Percentiles rank a stretch among this genome's conserved stretches.
These are phyloP conservation scores for Diaporthe sp. DNA, from an alignment of 2,329 filamentous ascomycete species.

Conservation along the genomic window DNA sequence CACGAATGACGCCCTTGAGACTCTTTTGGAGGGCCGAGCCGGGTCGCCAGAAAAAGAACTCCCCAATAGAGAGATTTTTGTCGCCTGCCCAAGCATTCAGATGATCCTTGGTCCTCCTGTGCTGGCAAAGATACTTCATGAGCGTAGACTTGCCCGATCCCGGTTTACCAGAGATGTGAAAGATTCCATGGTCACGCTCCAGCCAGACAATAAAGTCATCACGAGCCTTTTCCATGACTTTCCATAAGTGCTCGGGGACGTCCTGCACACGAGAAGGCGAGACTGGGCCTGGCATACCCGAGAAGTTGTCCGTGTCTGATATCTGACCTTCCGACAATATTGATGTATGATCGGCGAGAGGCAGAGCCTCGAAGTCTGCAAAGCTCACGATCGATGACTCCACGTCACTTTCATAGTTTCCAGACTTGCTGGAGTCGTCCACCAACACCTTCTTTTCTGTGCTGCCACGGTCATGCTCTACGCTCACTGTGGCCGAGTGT, in stretches of 20 bases:
- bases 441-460: not conserved
- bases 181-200: not conserved
- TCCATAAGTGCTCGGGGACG: not conserved
- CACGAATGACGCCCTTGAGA: not conserved
- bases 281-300: not conserved
- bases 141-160: slow-evolving; percentile 7
- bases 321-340: not conserved
- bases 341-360: not conserved
- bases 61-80: not conserved
- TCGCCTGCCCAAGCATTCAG: not conserved
- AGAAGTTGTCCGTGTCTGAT: not conserved
- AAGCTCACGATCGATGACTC: not conserved
- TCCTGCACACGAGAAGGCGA: not conserved
- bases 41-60: slow-evolving; percentile 14
- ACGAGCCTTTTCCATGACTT: not conserved
- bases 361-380: not conserved
- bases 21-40: not conserved
- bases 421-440: not conserved
- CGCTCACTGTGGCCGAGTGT: not conserved
- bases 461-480: not conserved
- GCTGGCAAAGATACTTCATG: slow-evolving; percentile 12
- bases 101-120: slow-evolving; percentile 6
- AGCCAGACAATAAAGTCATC: not conserved
- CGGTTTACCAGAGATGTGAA: not conserved
- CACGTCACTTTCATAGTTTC: not conserved